Base-by-base conservation (phyloP, 2,329 filamentous ascomycete species). In the Alternaria consortialis region DNA sequence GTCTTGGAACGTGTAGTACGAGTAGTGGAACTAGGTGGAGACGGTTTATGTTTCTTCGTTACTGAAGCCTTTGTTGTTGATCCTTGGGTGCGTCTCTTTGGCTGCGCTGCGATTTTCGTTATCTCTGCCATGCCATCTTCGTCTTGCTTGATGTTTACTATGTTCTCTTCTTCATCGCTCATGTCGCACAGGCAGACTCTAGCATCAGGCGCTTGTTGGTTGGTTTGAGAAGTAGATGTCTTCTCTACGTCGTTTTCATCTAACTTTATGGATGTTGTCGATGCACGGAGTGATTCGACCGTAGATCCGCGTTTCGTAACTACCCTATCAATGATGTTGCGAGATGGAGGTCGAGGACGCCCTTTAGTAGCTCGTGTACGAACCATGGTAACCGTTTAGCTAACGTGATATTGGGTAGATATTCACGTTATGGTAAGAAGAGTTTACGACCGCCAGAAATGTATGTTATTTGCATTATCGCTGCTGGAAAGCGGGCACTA, bases 1-100 rank as follows among this genome's bases (percentile, higher is more conserved):
- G 31, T 50, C 25, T 53, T 53, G 25, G 51, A 53, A 11, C 51
- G 36, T 13, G 51, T 42, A 13, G 39, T 15, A 50, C 46, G 32
- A 25, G 20, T 3, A 6, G 15, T 25, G 31, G 3, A 12, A 50
- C 20, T 42, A 15, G 39, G 37, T 7, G 51, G 27, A 6, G 37
- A 53, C 13, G 27, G 4, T 7, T 43, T 53, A 1, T 40, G 29
- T 32, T 32, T 53, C 37, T 53, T 53, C 7, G 39, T 27, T 13
- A 27, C 25, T 25, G 51, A 12, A 42, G 27, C 4, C 6, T 32
- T 53, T 29, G 51, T 1, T 6, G 3, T 20, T 20, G 25, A 1
- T 13, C 17, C 17, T 43, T 13, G 17, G 7, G n/a, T 17, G 4
- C 17, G 17, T 31, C 27, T 53, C 37, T 53, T 53, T n/a, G 27